These are phyloP conservation scores for Lolium rigidum DNA, from an alignment of 176 grass and related monocot species.

Conservation along the genomic window DNA sequence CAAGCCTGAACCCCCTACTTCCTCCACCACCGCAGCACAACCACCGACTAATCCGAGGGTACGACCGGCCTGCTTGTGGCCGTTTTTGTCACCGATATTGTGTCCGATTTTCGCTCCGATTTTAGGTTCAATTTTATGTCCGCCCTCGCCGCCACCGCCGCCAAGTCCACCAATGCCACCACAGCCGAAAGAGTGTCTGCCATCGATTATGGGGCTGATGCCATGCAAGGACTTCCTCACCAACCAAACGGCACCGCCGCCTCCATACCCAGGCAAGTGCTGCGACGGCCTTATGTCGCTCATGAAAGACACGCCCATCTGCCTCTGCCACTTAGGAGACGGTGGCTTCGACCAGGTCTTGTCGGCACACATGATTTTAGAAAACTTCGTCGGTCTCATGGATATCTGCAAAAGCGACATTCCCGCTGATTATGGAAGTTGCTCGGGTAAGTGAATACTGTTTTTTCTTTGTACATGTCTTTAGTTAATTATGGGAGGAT, in stretches of 20 bases:
- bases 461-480: background rate
- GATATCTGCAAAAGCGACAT: background rate
- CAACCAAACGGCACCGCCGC: background rate
- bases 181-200: background rate
- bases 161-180: background rate
- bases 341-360: constrained; percentile 16
- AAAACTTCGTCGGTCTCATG: background rate
- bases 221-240: constrained; percentile 44
- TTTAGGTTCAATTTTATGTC: too few species aligned
- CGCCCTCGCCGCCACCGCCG: background rate
- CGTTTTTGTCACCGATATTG: background rate
- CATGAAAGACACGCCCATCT: background rate
- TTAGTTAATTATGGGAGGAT: background rate
- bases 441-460: background rate
- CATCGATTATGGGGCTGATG: constrained; percentile 28
- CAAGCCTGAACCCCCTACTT: background rate
- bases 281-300: background rate
- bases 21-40: background rate
- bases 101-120: background rate
- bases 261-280: constrained; percentile 18
- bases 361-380: background rate
- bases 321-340: constrained; percentile 22
- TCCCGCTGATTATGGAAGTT: background rate
- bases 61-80: background rate
- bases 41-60: background rate